Percentiles rank a stretch among this genome's conserved stretches.
phyloP scores from a whole-genome alignment of 2,329 filamentous ascomycete species.

The Pseudogymnoascus sp. region DNA sequence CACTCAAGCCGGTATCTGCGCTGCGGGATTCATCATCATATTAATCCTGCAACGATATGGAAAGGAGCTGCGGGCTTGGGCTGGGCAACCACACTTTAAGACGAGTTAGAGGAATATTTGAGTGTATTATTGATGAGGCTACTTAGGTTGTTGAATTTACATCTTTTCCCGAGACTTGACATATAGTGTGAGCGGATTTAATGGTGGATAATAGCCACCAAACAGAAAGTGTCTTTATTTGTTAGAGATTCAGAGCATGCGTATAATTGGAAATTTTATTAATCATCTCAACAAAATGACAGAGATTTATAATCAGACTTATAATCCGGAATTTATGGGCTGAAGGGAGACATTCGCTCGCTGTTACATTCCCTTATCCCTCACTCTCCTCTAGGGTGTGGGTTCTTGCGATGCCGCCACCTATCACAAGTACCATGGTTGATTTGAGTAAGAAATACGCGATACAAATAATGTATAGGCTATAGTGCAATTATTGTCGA shows the following conservation, averaged over 20 bases:
- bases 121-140: background rate
- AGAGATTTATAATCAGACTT: background rate
- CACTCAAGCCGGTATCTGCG: slow-evolving; percentile 40
- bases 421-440: too few relatives aligned
- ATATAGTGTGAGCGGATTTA: background rate
- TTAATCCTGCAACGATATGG: slow-evolving; percentile 33
- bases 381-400: too few relatives aligned
- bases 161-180: background rate
- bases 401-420: too few relatives aligned
- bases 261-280: background rate
- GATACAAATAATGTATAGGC: too few relatives aligned
- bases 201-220: background rate
- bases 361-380: too few relatives aligned
- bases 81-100: slow-evolving; percentile 31
- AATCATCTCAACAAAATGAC: background rate
- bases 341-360: too few relatives aligned
- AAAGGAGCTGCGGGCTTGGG: slow-evolving; percentile 32
- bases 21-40: slow-evolving; percentile 31
- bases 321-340: too few relatives aligned
- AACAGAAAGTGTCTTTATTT: background rate
- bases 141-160: background rate
- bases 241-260: background rate
- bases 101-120: slow-evolving; percentile 16
- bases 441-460: too few relatives aligned
- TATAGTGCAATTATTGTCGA: too few relatives aligned